These are phyloP conservation scores for Russula abietina DNA, from an alignment of 768 basidiomycete species.

Conservation along the genomic window DNA sequence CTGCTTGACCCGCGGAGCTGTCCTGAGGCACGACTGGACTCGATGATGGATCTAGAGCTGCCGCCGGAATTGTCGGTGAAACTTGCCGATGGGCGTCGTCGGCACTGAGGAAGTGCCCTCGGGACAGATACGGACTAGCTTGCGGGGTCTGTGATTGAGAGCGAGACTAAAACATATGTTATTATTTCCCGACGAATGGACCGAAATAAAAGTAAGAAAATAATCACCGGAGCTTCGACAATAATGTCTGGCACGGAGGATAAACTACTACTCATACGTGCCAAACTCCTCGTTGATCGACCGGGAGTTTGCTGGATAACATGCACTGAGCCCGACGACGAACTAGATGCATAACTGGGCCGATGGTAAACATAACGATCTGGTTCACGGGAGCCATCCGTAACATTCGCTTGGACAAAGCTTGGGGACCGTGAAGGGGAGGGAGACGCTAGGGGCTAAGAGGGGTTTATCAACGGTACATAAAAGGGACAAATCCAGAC, in stretches of 20 bases:
- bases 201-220: background rate
- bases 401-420: background rate
- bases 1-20: background rate
- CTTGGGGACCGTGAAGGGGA: constrained; percentile 1
- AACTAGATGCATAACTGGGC: constrained; percentile 21
- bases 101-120: constrained; percentile 15
- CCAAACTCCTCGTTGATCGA: constrained; percentile 15
- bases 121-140: constrained; percentile 11
- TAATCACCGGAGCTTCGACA: constrained; percentile 18
- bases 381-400: background rate
- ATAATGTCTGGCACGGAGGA: constrained; percentile 20
- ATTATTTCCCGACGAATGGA: background rate
- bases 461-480: background rate
- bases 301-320: constrained; percentile 10
- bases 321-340: constrained; percentile 13
- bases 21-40: constrained; percentile 1
- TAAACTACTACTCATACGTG: constrained; percentile 11
- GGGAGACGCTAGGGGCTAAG: background rate
- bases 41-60: background rate
- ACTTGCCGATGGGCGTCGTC: constrained; percentile 19
- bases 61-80: constrained; percentile 10
- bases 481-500: background rate
- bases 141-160: constrained; percentile 24
- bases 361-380: constrained; percentile 17
- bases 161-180: constrained; percentile 16